Base-by-base conservation (phyloP, 768 basidiomycete species). In the Collybiopsis confluens region DNA sequence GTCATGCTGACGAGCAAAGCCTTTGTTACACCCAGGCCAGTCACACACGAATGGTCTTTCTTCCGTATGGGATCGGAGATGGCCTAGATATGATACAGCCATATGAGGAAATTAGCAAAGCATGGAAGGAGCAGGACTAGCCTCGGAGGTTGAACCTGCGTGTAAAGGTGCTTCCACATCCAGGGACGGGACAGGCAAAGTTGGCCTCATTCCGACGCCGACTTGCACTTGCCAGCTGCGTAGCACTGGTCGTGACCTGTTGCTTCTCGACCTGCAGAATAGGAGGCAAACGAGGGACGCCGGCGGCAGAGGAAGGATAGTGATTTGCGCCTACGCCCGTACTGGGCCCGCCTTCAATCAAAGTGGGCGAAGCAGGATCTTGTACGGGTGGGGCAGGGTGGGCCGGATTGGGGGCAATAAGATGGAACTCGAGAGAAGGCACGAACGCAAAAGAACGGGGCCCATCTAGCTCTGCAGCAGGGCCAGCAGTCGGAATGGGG, bases 101-200 rank as follows among this genome's bases (percentile, higher is more conserved):
- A 40, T 52, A 9, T 24, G 50, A 52, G 7, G 26, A 52, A 30
- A 42, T 42, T 23, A 23, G 5, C 16, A 23, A 6, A 42, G 40
- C 51, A 42, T 37, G 21, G 38, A 20, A 54, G n/a, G n/a, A 54
- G 27, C 33, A 47, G 45, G 44, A 56, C 68, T 48, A 45, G 90
- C 90, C 91, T 80, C 87, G 74, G 52, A 93, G 69, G 70, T 93
- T 93, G 74, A 93, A 93, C 54, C 90, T 80, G 65, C 91, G 83
- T 62, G 94, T 98, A 70, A 98, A 98, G n/a, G 94, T 96, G 68
- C 91, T 93, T 42, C 92, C 92, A 73, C 94, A 98, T 11, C 92
- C 93, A 9, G 92, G 90, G 15, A 98, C 92, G 4, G 95, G 94
- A 70, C 94, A 98, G 56, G 85, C 79, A 69, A 96, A 97, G 62